These are phyloP conservation scores for Inonotus obliquus DNA, from an alignment of 1,284 basidiomycete genomes.

Conservation along the genomic window DNA sequence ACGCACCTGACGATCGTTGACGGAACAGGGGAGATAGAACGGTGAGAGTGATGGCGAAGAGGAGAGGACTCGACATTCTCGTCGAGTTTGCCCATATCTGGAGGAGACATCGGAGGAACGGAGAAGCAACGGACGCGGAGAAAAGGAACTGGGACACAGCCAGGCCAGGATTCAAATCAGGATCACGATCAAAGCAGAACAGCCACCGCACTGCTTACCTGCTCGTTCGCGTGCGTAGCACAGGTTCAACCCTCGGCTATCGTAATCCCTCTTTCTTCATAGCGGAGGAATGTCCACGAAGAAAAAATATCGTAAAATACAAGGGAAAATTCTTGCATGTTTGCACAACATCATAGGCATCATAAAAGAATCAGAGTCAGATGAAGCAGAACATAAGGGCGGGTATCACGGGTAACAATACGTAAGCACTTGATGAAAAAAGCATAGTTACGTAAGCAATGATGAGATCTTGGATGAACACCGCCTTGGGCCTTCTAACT, in stretches of 20 bases:
- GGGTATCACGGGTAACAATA: neutral
- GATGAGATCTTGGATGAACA: neutral
- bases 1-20: neutral
- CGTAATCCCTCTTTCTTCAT: neutral
- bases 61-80: neutral
- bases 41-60: neutral
- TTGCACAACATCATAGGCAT: neutral
- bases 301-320: neutral
- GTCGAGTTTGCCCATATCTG: neutral
- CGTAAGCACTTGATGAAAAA: too few relatives aligned
- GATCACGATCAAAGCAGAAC: neutral
- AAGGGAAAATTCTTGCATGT: neutral
- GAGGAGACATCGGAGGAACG: neutral
- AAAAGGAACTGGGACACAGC: neutral
- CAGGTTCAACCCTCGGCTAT: neutral
- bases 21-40: neutral
- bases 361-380: neutral
- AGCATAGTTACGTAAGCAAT: neutral
- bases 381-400: neutral
- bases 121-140: neutral
- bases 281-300: neutral
- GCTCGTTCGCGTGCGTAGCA: neutral
- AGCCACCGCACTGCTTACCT: neutral
- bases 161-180: neutral
- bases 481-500: neutral